A percentile compares a stretch with the other conserved stretches of the same genome.
Conservation (phyloP, 2,329 filamentous ascomycete species). For the Sporothrix humicola region DNA sequence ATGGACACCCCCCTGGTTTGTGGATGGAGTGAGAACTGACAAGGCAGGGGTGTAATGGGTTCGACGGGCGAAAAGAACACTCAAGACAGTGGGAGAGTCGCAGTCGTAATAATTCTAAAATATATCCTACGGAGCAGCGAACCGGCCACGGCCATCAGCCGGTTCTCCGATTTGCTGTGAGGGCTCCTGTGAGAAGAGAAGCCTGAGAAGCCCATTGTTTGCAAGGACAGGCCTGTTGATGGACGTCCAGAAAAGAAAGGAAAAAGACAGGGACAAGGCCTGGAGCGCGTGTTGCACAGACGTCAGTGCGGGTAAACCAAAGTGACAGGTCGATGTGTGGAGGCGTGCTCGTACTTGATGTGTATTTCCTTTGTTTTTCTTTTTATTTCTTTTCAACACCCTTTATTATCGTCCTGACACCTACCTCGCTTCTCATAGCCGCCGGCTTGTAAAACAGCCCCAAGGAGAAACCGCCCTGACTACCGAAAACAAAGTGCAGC, state of each 20-base stretch:
- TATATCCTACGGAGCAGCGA: constrained; percentile 28
- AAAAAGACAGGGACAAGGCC: not conserved
- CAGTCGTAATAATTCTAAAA: constrained; percentile 12
- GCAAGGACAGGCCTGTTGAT: not conserved
- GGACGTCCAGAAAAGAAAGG: not conserved
- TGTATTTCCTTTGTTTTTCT: not conserved
- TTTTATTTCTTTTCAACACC: not conserved
- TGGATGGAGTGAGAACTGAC: constrained; percentile 14
- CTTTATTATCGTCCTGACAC: not conserved
- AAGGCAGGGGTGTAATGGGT: not conserved
- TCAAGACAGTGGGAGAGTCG: too few species aligned
- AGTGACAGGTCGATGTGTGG: constrained; percentile 22
- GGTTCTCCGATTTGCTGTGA: not conserved
- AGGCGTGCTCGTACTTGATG: not conserved
- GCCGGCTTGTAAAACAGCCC: constrained; percentile 15
- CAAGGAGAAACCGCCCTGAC: constrained; percentile 26
- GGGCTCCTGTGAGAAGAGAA: not conserved
- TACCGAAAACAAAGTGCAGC: constrained; percentile 24
- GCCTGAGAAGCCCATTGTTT: not conserved
- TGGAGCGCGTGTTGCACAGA: constrained; percentile 26
- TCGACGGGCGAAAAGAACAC: too few species aligned
- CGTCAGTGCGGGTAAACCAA: constrained; percentile 31
- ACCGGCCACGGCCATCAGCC: constrained; percentile 18
- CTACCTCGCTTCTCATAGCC: constrained; percentile 1
- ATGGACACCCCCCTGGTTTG: constrained; percentile 24